Evolutionary conservation across 2,329 filamentous ascomycete species (phyloP), one percentile per base, ranked within the genome.

Genomic region (Celoporthe dispersa): DNA sequence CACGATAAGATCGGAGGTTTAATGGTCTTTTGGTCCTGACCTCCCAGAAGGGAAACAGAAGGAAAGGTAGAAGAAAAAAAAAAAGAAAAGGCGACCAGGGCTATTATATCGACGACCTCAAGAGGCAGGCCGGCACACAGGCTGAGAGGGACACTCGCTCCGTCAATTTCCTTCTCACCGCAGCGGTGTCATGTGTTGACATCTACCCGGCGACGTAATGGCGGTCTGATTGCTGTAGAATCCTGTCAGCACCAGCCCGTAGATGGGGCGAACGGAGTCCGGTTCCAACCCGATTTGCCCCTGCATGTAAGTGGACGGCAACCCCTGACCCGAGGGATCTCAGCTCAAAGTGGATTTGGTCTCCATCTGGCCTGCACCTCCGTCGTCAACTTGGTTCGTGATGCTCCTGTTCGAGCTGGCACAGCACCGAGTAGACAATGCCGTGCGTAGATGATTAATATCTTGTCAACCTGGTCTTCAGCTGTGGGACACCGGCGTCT

Each of bases 261-360:
- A 8, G 39, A 33, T 33, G 28, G 62, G 44, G 62, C 31, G 2
- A 33, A 25, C 9, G 44, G 51, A n/a, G 28, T 25, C 31, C 28
- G 22, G 22, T 16, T 19, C 19, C 48, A 57, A 31, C 12, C 41
- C 39, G 31, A 66, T 66, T 65, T 65, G 48, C 48, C 63, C 63
- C 48, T 64, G 62, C 62, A 64, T 64, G 28, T 2, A 8, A 39
- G 16, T 41, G 35, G 35, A 25, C 31, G 19, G 22, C 61, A 63
- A 44, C 41, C 39, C 39, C 44, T 65, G 64, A 33, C 11, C 25
- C 12, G 12, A 55, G 19, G 48, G 51, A 31, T 31, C 33, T 65
- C 64, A 65, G 48, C 48, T 65, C 14, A 28, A 19, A 12, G 39
- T 33, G 33, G 14, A 16, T 55, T 39, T 25, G 28, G n/a, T 33